Conservation (phyloP, 2,329 filamentous ascomycete species). For the Fusarium metavorans region DNA sequence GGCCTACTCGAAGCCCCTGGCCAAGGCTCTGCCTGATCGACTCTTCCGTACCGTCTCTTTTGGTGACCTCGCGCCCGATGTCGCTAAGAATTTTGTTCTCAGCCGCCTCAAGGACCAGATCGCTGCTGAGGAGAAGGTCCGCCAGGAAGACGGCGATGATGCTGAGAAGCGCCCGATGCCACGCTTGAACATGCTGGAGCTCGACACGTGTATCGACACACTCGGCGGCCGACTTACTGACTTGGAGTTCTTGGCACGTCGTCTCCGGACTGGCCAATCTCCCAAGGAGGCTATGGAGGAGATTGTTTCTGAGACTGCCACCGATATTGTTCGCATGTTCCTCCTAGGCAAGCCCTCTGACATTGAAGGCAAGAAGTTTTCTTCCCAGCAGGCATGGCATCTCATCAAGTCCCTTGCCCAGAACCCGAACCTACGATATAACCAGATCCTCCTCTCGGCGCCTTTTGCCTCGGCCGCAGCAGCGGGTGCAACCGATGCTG, state of each 20-base stretch:
- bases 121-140: conserved; percentile 42
- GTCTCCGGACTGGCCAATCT: conserved; percentile 87
- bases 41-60: conserved; percentile 89
- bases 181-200: conserved; percentile 69
- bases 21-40: conserved; percentile 88
- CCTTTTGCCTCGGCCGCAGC: conserved; percentile 69
- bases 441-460: conserved; percentile 83
- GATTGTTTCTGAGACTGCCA: conserved; percentile 89
- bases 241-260: conserved; percentile 90
- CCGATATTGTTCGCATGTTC: conserved; percentile 94
- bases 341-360: conserved; percentile 71
- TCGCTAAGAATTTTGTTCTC: conserved; percentile 91
- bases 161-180: conserved; percentile 36
- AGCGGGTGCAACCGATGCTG: conserved; percentile 67
- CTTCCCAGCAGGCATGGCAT: conserved; percentile 88
- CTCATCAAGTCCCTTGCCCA: conserved; percentile 82
- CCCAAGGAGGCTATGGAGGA: conserved; percentile 85
- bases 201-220: conserved; percentile 84
- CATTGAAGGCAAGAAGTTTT: conserved; percentile 73
- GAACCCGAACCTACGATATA: conserved; percentile 80
- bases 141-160: conserved; percentile 41
- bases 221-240: conserved; percentile 95
- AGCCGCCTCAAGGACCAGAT: conserved; percentile 74
- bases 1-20: conserved; percentile 87
- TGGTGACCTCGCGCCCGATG: conserved; percentile 86